Base-by-base conservation (phyloP, 2,329 filamentous ascomycete genomes). In the Trichophyton benhamiae region DNA sequence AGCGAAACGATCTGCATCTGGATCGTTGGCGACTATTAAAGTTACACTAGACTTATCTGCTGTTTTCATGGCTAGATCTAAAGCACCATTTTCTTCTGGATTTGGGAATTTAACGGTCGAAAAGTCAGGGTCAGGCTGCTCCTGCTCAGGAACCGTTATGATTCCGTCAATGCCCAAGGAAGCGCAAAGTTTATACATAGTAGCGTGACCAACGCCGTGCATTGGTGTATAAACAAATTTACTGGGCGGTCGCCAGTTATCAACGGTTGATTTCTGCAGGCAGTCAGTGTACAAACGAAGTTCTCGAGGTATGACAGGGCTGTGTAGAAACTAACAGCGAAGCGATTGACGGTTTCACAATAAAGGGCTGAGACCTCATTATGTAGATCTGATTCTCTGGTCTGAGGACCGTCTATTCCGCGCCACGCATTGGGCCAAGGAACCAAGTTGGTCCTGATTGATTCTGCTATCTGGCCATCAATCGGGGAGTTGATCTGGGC, bases 401-500 rank as follows among this genome's bases (percentile, higher is more conserved):
- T 68, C 30, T 73, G 20, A 67, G 73, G n/a, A 65, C 75, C 63
- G 77, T 77, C 79, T 74, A 81, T 27, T 70, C 77, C 58, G 72
- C 73, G 68, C 76, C 76, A 79, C 20, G 74, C 74, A 42, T 65
- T 67, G 25, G 72, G 66, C 72, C 74, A 74, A 3, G 83, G 82
- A 59, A 78, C 75, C 52, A 83, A 69, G 62, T 85, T 84, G 41
- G 77, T 68, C 42, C 77, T 71, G 58, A 87, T 87, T 2, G 79
- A 78, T 41, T 73, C 72, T 3, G 82, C 80, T 61, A 87, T 87
- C 33, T 81, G 79, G 20, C 68, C 73, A 65, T 86, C 84, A 64
- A 82, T 79, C 2, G 84, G 84, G 8, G 82, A 79, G 60, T 86
- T 84, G 65, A 87, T 86, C 68, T 87, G 84, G 67, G 82, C 84